A percentile compares a stretch with the other conserved stretches of the same genome.
Conservation (phyloP, 2,329 filamentous ascomycete species). For the Microcyclospora tardicrescens region DNA sequence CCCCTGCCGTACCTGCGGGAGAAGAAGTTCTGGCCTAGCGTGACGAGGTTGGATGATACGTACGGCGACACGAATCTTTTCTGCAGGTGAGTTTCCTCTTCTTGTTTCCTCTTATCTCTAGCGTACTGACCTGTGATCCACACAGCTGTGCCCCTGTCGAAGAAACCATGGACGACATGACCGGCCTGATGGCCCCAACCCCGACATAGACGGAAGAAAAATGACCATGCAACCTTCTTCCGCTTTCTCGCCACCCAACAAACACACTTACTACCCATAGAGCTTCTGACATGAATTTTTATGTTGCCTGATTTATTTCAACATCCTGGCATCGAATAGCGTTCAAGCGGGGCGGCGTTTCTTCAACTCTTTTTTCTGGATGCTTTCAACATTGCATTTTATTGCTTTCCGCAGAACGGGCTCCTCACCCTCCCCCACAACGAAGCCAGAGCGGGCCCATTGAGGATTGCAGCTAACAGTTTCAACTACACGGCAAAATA, state of each 20-base stretch:
- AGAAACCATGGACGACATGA: constrained; percentile 27
- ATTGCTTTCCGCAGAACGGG: no score
- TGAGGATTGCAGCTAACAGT: no score
- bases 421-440: no score
- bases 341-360: constrained; percentile 3
- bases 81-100: constrained; percentile 47
- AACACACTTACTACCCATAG: not conserved
- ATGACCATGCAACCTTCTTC: no score
- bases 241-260: no score
- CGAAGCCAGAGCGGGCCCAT: no score
- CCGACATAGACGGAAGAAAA: constrained; percentile 13
- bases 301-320: not conserved
- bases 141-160: constrained; percentile 63
- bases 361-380: no score
- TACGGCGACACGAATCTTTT: constrained; percentile 89
- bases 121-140: constrained; percentile 1
- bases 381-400: no score
- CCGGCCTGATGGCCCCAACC: constrained; percentile 19
- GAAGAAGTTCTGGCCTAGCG: constrained; percentile 96
- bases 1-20: constrained; percentile 69
- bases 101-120: not conserved
- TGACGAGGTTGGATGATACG: constrained; percentile 75
- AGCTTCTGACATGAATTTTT: not conserved
- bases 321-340: not conserved
- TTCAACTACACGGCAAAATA: no score